A percentile compares a stretch with the other conserved stretches of the same genome.
Conservation (phyloP, 768 basidiomycete species). For the Kwoniella sp. region DNA sequence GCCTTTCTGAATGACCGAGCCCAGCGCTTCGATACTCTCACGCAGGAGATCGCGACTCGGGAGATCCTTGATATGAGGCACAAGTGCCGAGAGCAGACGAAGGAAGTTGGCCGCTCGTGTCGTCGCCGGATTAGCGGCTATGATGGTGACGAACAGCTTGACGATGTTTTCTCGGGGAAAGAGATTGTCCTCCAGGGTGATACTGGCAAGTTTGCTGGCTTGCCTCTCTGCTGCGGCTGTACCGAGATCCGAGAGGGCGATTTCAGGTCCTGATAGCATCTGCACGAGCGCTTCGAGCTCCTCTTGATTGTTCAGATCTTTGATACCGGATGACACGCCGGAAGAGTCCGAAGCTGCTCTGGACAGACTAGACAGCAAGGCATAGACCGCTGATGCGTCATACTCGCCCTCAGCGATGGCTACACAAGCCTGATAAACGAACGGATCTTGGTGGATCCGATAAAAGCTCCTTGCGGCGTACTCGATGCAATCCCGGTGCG, state of each 20-base stretch:
- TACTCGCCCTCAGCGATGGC: slow-evolving; percentile 29
- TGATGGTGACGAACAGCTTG: slow-evolving; percentile 45
- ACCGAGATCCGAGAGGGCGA: slow-evolving; percentile 42
- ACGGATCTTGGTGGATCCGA: slow-evolving; percentile 45
- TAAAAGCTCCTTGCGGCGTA: slow-evolving; percentile 42
- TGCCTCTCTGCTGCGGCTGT: slow-evolving; percentile 37
- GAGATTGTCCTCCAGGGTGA: slow-evolving; percentile 30
- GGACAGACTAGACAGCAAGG: slow-evolving; percentile 35
- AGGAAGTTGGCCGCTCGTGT: slow-evolving; percentile 29
- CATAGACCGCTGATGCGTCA: slow-evolving; percentile 32
- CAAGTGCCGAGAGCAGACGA: slow-evolving; percentile 30
- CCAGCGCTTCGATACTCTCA: slow-evolving; percentile 44
- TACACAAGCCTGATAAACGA: slow-evolving; percentile 44
- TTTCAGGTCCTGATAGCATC: slow-evolving; percentile 45
- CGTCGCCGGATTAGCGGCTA: slow-evolving; percentile 46
- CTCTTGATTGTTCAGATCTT: slow-evolving; percentile 41
- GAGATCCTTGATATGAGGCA: slow-evolving; percentile 32
- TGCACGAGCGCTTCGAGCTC: slow-evolving; percentile 44
- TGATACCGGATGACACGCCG: slow-evolving; percentile 41
- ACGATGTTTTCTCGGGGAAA: slow-evolving; percentile 45
- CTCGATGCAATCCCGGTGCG: slow-evolving; percentile 41
- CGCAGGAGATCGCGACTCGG: slow-evolving; percentile 24
- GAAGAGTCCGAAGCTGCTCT: slow-evolving; percentile 14
- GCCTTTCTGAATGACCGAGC: slow-evolving; percentile 30
- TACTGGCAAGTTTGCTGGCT: slow-evolving; percentile 22